phyloP scores from a whole-genome alignment of 2,329 filamentous ascomycete genomes.

The Pseudogymnoascus sp. region DNA sequence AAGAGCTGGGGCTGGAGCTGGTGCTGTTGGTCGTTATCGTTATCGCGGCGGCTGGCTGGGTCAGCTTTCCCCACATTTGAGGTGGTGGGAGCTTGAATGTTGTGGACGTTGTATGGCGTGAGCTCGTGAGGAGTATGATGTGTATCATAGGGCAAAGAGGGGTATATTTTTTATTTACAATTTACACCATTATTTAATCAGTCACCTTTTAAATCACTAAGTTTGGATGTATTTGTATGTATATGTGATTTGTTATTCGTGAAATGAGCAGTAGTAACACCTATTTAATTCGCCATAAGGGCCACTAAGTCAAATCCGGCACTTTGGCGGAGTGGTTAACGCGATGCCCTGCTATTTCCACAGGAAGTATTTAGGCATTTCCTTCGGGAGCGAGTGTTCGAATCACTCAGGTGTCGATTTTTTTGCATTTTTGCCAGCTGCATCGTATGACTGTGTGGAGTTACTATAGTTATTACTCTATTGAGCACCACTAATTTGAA shows the following conservation, averaged over 20 bases:
- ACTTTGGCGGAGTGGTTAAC: constrained; percentile 11
- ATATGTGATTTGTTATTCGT: too few relatives aligned
- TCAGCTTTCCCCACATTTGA: not conserved
- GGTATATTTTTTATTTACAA: not conserved
- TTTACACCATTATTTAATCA: not conserved
- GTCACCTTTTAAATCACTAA: not conserved
- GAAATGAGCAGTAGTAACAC: not conserved
- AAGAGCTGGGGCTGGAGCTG: not conserved
- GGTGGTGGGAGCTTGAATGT: not conserved
- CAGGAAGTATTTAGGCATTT: constrained; percentile 1
- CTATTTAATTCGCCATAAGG: not conserved
- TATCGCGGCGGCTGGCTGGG: not conserved
- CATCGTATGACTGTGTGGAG: not conserved
- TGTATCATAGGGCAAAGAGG: not conserved
- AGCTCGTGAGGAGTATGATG: not conserved
- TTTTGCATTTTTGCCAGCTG: not conserved
- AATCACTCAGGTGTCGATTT: constrained; percentile 9
- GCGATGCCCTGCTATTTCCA: constrained; percentile 9
- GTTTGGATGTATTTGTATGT: not conserved
- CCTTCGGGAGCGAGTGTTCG: constrained; percentile 10
- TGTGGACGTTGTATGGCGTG: not conserved
- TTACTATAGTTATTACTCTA: not conserved
- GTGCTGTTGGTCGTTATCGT: not conserved
- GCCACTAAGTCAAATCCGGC: not conserved
- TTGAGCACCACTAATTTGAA: not conserved